Base-by-base conservation (phyloP, 2,329 filamentous ascomycete genomes). In the Drechslerella dactyloides region DNA sequence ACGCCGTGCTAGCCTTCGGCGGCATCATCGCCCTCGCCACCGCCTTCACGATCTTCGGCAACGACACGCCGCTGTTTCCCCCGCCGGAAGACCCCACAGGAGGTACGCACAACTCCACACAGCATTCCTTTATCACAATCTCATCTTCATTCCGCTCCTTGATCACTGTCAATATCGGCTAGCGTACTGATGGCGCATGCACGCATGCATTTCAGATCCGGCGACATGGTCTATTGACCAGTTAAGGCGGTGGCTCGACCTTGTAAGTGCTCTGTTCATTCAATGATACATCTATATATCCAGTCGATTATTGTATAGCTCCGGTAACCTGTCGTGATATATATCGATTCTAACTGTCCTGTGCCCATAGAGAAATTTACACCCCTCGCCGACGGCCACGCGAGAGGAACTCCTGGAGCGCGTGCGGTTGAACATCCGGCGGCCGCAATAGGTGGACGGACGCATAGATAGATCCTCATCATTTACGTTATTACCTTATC, bases 1-100 rank as follows among this genome's bases (percentile, higher is more conserved):
- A 72, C 24, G 68, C 68, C 19, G 68, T 72, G 30, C 44, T 72
- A 30, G 68, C 68, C n/a, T 72, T 72, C 56, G 68, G 68, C 33
- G 68, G 68, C 8, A n/a, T 72, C 15, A 55, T 72, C n/a, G 68
- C 68, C 10, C 30, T 61, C 15, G 68, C 68, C 11, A 72, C 68
- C 8, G 68, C 56, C n/a, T 72, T 55, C 33, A 70, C 66, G 5
- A 42, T 72, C 7, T 65, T 58, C 17, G 56, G n/a, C 24, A 55
- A 55, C 8, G 68, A 72, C 60, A 60, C 64, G 51, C 68, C 68
- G 10, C 55, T 72, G 27, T 72, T 72, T n/a, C 68, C 68, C 17
- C 56, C 64, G 30, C 23, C 35, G 4, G 68, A 60, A 1, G 60
- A 72, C 23, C 68, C 68, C 0, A 72, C 44, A 10, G 68, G 68